A percentile compares a stretch with the other conserved stretches of the same genome.
Conservation (phyloP, 225 moss, liverwort and hornwort species). For the Marchantia polymorpha region DNA sequence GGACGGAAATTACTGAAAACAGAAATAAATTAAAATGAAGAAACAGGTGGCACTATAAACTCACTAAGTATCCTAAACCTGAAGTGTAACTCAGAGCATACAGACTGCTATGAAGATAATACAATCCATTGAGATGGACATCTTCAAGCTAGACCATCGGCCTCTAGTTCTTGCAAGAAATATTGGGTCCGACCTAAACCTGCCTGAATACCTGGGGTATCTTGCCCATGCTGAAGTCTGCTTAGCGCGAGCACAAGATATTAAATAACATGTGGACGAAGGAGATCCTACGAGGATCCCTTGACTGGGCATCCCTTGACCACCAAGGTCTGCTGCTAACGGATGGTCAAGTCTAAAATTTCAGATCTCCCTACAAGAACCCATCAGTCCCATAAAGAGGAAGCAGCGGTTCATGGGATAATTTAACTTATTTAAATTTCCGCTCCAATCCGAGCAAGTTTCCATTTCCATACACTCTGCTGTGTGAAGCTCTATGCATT, state of each 20-base stretch:
- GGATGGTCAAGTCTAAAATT: constrained; percentile 3
- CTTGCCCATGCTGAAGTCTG: not conserved
- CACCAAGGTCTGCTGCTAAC: not conserved
- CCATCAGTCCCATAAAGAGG: constrained; percentile 13
- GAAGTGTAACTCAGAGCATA: not conserved
- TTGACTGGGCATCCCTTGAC: constrained; percentile 10
- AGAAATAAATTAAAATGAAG: not conserved
- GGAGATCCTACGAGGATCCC: not conserved
- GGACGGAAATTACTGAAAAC: not conserved
- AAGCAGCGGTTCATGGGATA: constrained; percentile 21
- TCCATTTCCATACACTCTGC: constrained; percentile 15
- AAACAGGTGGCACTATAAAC: not conserved
- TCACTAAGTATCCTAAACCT: not conserved
- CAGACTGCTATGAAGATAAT: not conserved
- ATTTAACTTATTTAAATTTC: constrained; percentile 28
- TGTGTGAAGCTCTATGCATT: constrained; percentile 22
- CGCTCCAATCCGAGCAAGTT: constrained; percentile 21
- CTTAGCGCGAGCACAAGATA: not conserved
- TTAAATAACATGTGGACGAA: not conserved
- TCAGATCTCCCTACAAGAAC: not conserved
- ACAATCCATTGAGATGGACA: constrained; percentile 2
- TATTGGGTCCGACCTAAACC: not conserved
- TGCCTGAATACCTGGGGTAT: not conserved
- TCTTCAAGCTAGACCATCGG: not conserved
- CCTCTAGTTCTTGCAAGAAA: constrained; percentile 2